These are phyloP conservation scores for Lathyrus tuberosus DNA, from an alignment of 306 rosid species.

Conservation along the genomic window DNA sequence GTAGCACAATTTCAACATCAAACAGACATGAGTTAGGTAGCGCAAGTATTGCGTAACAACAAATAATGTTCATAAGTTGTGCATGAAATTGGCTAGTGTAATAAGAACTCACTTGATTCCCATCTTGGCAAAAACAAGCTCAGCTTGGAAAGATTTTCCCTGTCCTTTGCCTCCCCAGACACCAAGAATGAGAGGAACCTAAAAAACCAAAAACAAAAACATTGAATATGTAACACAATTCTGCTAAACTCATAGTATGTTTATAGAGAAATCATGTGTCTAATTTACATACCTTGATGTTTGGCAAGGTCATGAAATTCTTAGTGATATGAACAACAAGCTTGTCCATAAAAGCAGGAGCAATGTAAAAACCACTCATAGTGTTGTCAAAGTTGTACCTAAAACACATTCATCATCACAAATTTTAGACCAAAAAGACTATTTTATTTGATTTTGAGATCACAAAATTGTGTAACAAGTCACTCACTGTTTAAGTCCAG, in stretches of 20 bases:
- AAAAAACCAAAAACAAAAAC: conserved; percentile 10
- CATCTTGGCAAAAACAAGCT: conserved; percentile 93
- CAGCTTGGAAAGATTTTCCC: conserved; percentile 95
- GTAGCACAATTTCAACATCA: conserved; percentile 31
- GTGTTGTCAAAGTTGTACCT: conserved; percentile 75
- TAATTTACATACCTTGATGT: conserved; percentile 67
- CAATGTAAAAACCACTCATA: conserved; percentile 80
- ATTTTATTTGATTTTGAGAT: neutral
- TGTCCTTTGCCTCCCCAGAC: conserved; percentile 99
- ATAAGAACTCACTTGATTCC: conserved; percentile 73
- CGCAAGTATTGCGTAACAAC: neutral
- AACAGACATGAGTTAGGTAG: neutral
- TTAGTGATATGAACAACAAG: conserved; percentile 90
- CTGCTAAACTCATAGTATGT: neutral
- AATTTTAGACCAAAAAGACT: conserved; percentile 24
- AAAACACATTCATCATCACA: conserved; percentile 16
- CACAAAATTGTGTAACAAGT: neutral
- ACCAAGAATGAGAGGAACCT: conserved; percentile 92
- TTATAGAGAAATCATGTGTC: conserved; percentile 13
- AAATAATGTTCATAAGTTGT: neutral
- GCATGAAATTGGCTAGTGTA: conserved; percentile 15
- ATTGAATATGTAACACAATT: neutral
- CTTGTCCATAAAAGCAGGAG: conserved; percentile 96
- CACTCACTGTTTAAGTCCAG: conserved; percentile 71
- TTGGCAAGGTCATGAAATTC: conserved; percentile 84